Base-by-base conservation (phyloP, 2,329 filamentous ascomycete genomes). In the Diaporthe sp. region DNA sequence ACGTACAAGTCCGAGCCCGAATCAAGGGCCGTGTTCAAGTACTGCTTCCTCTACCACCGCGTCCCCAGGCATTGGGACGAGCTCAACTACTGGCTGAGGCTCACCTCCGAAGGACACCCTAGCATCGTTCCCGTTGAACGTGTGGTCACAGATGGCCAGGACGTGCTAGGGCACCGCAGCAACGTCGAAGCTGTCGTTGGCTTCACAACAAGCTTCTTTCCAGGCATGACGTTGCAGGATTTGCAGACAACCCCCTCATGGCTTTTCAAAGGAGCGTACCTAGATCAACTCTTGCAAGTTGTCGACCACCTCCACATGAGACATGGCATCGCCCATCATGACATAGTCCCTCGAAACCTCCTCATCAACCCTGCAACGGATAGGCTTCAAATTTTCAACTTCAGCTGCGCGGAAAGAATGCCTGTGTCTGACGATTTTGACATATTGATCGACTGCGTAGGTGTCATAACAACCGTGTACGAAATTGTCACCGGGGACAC, bases 301-400 rank as follows among this genome's bases (percentile, higher is more conserved):
- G 79, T 86, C 10, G 84, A 86, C 72, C 80, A 82, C 49, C 78
- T 86, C 37, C 86, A 86, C 71, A 78, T 86, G 15, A 73, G 80
- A 49, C 77, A 82, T 49, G 84, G 85, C 39, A 81, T 86, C 51
- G 77, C 80, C 55, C 85, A 86, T 77, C 81, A 85, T 75, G 85
- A 86, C 73, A 80, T 87, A 68, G 80, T 82, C 5, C 76, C 82
- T 4, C 81, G 83, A 44, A 86, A 86, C 73, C 79, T 86, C 7
- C 61, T 86, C 0, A 75, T 86, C 68, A 78, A 86, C 65, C 78
- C 80, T 7, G 53, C 71, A 15, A 84, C 82, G 22, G 80, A 85
- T 67, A 75, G 76, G 6, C 67, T 86, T 15, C 75, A 83, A 75
- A 60, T 86, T 1, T 84, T 85, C 53, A 83, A 86, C 78, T 85